Conservation (phyloP, 495 filamentous ascomycete genomes). For the Podospora comata region DNA sequence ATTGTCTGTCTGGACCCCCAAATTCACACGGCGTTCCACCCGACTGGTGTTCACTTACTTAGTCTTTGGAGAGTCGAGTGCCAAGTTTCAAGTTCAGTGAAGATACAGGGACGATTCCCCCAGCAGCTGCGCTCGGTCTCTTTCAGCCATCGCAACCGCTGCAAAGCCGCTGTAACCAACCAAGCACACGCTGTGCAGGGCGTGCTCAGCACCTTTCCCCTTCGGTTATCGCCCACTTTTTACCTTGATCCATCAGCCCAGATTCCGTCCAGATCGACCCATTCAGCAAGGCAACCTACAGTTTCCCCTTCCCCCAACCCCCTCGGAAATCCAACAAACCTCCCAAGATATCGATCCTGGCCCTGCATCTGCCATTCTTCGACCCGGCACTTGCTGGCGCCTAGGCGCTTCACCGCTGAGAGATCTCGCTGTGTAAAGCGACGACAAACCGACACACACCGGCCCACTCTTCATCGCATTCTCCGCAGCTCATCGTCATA, state of each 20-base stretch:
- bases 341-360: conserved; percentile 22
- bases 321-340: conserved; percentile 22
- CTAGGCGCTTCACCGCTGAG: conserved; percentile 14
- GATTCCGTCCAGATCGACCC: conserved; percentile 35
- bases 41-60: background rate
- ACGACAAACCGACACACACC: conserved; percentile 1
- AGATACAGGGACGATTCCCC: background rate
- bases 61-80: too few species aligned
- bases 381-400: conserved; percentile 21
- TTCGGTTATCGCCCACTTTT: conserved; percentile 26
- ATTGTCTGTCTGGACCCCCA: background rate
- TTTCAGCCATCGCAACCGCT: background rate
- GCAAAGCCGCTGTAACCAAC: conserved; percentile 11
- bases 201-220: conserved; percentile 19
- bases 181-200: conserved; percentile 9
- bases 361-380: conserved; percentile 20
- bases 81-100: background rate
- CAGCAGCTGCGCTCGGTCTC: background rate
- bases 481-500: conserved; percentile 13
- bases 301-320: conserved; percentile 21
- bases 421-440: conserved; percentile 11
- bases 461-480: conserved; percentile 13
- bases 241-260: conserved; percentile 32
- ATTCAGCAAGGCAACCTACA: conserved; percentile 25
- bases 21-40: background rate